phyloP scores from a whole-genome alignment of 495 filamentous ascomycete species.

The Cladorrhinum samala region DNA sequence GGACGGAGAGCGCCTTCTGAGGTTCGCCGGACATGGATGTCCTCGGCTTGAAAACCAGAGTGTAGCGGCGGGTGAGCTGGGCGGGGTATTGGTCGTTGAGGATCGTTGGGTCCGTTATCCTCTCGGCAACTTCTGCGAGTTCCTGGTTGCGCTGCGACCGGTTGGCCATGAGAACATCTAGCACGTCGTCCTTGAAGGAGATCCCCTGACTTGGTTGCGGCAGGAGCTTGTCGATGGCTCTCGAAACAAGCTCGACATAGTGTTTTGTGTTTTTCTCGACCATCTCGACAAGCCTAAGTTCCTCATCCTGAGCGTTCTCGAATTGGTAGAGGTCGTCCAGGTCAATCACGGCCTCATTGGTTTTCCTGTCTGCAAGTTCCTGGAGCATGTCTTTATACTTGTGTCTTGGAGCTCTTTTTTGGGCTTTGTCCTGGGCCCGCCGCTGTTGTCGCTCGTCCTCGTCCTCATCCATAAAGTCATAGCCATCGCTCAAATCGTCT shows the following conservation, averaged over 20 bases:
- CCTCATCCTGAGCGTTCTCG: conserved; percentile 61
- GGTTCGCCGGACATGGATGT: conserved; percentile 62
- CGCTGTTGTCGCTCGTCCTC: conserved; percentile 50
- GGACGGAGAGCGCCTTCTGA: conserved; percentile 84
- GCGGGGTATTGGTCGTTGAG: conserved; percentile 72
- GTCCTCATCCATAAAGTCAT: conserved; percentile 89
- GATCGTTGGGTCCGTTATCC: conserved; percentile 53
- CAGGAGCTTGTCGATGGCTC: conserved; percentile 82
- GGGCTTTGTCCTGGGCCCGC: conserved; percentile 30
- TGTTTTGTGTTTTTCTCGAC: conserved; percentile 89
- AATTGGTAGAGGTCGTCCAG: conserved; percentile 83
- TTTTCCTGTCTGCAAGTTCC: conserved; percentile 72
- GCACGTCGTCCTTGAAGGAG: conserved; percentile 92
- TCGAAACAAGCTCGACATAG: conserved; percentile 85
- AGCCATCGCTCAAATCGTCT: conserved; percentile 84
- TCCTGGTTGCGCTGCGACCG: conserved; percentile 79
- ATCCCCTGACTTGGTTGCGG: conserved; percentile 71
- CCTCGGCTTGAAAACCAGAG: conserved; percentile 88
- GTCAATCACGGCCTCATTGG: conserved; percentile 73
- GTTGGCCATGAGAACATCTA: conserved; percentile 93
- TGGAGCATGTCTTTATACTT: conserved; percentile 93
- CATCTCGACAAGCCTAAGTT: conserved; percentile 72
- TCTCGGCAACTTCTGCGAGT: conserved; percentile 60
- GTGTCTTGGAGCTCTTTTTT: conserved; percentile 52
- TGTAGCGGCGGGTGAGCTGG: conserved; percentile 88